phyloP scores from a whole-genome alignment of 139 green algal species.

The Chlorella vulgaris region DNA sequence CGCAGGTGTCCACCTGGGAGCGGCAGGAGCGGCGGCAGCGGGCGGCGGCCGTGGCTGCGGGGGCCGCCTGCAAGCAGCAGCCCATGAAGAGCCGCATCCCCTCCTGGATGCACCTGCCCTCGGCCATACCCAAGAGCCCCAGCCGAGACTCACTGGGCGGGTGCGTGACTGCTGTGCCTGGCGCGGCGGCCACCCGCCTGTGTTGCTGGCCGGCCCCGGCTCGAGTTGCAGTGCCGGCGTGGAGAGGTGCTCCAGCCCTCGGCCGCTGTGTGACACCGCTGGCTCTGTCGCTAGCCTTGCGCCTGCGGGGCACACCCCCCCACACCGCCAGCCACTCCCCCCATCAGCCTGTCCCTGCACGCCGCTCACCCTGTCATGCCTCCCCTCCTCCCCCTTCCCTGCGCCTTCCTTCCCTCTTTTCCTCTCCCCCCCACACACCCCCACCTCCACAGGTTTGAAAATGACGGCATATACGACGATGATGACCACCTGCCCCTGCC shows the following conservation, averaged over 20 bases:
- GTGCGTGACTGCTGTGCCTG: neutral
- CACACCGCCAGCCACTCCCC: too few species aligned
- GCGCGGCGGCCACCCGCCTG: neutral
- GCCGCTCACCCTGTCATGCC: too few species aligned
- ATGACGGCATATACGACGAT: constrained; percentile 29
- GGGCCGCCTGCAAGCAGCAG: neutral
- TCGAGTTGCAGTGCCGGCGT: too few species aligned
- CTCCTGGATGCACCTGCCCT: constrained; percentile 57
- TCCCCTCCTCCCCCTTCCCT: too few species aligned
- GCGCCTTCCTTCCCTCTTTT: too few species aligned
- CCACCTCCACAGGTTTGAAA: constrained; percentile 12
- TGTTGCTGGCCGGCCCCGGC: neutral
- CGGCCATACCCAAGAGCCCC: neutral
- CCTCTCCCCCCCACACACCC: neutral
- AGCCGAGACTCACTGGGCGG: constrained; percentile 23
- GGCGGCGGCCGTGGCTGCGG: neutral
- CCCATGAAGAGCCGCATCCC: constrained; percentile 48
- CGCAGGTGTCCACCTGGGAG: constrained; percentile 36
- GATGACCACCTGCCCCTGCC: constrained; percentile 41
- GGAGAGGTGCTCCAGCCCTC: too few species aligned
- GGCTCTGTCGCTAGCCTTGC: too few species aligned
- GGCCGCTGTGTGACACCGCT: too few species aligned
- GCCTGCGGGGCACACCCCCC: too few species aligned
- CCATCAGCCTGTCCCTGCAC: too few species aligned
- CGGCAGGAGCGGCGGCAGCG: constrained; percentile 31